Evolutionary conservation across 176 grass and related monocot species (phyloP), one percentile per base, ranked within the genome.

Genomic region (Leersia perrieri): DNA sequence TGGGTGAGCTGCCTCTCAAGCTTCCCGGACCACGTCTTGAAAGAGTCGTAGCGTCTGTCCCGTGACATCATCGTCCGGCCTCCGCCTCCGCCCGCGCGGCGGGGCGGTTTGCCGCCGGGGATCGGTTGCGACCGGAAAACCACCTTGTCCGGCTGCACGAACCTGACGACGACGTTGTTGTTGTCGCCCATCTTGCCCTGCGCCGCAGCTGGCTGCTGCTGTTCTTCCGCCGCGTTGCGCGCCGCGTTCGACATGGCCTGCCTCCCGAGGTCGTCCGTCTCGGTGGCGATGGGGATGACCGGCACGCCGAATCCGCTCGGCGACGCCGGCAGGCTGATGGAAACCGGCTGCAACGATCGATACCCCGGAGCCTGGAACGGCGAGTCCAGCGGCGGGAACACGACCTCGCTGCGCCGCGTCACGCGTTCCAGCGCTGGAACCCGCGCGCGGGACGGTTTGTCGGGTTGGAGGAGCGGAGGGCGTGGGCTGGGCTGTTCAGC

Each of bases 11-110:
- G 94, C 33, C 88, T 83, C 73, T 91, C 91, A 12, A 97, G 87
- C 77, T 89, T 91, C n/a, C 94, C 91, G 53, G 88, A 91, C 74
- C 85, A 97, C 33, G 94, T 97, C 87, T 97, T 97, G 86, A 94
- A 97, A 16, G 91, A 70, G 84, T 97, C 91, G 81, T 86, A 97
- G n/a, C 85, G 57, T 14, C 26, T 83, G 80, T 93, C 91, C 47
- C 87, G 78, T 16, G 49, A 35, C 16, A 53, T 38, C 35, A 90
- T 33, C 10, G 22, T 7, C 73, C 63, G 30, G 28, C 32, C 76
- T 15, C 16, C 30, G 9, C 61, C 73, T 61, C 10, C n/a, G 53
- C 9, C 18, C n/a, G 53, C 53, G 53, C 53, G 53, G 8, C 73
- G 33, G 8, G 41, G 0, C 7, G 44, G 72, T 60, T 31, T 9